Percentiles rank a stretch among this genome's conserved stretches.
Conservation (phyloP, 176 grass and related monocot genomes). For the Oryza meridionalis region DNA sequence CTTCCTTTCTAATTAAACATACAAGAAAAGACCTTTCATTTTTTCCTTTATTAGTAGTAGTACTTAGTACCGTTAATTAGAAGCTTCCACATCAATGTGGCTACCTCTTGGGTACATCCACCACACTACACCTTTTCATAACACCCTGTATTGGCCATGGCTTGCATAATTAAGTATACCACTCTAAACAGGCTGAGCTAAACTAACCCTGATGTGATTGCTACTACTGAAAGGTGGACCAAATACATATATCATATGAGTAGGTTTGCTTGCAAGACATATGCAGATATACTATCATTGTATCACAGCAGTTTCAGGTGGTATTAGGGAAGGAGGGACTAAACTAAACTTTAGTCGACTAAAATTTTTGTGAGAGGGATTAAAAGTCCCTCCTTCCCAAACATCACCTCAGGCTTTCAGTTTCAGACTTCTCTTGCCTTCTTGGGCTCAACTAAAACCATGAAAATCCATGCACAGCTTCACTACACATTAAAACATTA, state of each 20-base stretch:
- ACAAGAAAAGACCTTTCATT: background rate
- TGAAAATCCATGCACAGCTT: background rate
- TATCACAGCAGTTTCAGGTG: no score
- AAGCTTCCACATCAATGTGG: background rate
- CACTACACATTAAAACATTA: background rate
- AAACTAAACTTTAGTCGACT: no score
- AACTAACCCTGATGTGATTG: conserved; percentile 7
- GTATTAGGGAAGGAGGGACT: no score
- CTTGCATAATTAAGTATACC: background rate
- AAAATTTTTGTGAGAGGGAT: no score
- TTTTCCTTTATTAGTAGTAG: no score
- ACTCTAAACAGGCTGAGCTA: background rate
- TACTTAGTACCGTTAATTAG: background rate
- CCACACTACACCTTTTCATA: conserved; percentile 28
- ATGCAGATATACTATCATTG: no score
- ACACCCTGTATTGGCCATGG: conserved; percentile 4
- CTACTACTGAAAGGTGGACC: conserved; percentile 8
- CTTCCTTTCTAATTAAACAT: background rate
- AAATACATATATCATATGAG: background rate
- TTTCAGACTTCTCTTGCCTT: no score
- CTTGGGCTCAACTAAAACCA: no score
- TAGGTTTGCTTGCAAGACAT: no score
- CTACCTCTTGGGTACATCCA: background rate
- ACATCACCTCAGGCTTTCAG: no score
- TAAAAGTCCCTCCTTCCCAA: no score